Base-by-base conservation (phyloP, 805 yeast species). In the Saccharomycopsis sp. region DNA sequence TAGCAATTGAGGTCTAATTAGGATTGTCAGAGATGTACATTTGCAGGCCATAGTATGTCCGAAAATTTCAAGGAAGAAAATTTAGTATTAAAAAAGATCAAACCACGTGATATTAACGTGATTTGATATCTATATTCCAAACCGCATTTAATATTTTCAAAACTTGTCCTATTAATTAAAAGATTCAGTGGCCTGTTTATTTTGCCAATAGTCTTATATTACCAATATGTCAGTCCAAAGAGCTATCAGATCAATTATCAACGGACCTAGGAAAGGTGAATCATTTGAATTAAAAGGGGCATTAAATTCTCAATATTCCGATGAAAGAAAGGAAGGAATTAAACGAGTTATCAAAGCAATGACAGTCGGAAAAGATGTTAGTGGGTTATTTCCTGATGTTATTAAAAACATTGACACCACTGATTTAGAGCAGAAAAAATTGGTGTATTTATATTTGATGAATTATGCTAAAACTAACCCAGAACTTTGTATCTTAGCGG, bases 331-430 rank as follows among this genome's bases (percentile, higher is more conserved):
- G 61, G 98, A 93, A 62, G 95, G 98, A 14, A 93, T 93, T 54
- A 95, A 90, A 65, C 75, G 96, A 48, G 96, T 94, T 17, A 93
- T 93, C 59, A 94, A 93, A 47, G 97, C 96, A 48, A 93, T 93
- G 99, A 93, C 98, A 0, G 77, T 88, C 24, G 97, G 97, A 8
- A 93, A 93, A 59, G 98, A 93, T 62, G 97, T 93, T 20, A 85
- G 95, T 16, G 78, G 94, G 1, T 69, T 93, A 44, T 93, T 93
- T 56, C 98, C 99, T 1, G 97, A 93, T 62, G 94, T 93, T 22
- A 70, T 93, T 61, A 94, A 93, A 66, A 93, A 93, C 65, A 84
- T 93, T 54, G 97, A 98, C 44, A 93, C 98, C 1, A 90, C 85
- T 58, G 99, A 93, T 63, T 68, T 93, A 50, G 96, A 93, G 56